Percentiles rank a stretch among this genome's conserved stretches.
Conservation (phyloP, 345 rosid species). For the Trapa incisa region DNA sequence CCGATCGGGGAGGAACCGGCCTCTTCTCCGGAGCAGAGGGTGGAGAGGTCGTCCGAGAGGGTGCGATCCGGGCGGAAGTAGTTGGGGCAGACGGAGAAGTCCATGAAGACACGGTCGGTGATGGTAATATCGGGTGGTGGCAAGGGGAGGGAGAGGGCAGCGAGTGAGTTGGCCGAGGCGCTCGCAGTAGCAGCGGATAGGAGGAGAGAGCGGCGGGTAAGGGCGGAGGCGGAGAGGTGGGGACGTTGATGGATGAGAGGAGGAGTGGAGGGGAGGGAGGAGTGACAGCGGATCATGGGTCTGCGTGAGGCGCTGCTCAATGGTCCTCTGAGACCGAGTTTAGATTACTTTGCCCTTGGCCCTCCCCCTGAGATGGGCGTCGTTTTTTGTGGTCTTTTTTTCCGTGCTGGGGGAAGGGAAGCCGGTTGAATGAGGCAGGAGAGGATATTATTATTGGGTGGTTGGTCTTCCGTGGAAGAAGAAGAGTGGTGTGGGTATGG, state of each 20-base stretch:
- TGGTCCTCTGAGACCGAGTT: not conserved
- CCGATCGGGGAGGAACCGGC: slow-evolving; percentile 48
- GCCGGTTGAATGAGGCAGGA: not conserved
- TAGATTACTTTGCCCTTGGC: too few relatives aligned
- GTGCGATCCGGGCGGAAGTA: slow-evolving; percentile 51
- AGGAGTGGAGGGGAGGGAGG: slow-evolving; percentile 13
- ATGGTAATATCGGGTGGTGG: slow-evolving; percentile 47
- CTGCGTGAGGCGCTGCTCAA: not conserved
- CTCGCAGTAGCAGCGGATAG: slow-evolving; percentile 11
- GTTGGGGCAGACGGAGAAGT: slow-evolving; percentile 72
- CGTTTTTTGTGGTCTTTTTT: not conserved
- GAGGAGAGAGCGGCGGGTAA: slow-evolving; percentile 29
- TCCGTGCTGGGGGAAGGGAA: not conserved
- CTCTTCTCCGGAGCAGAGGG: slow-evolving; percentile 27
- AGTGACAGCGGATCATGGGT: slow-evolving; percentile 5
- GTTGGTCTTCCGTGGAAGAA: not conserved
- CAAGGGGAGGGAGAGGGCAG: slow-evolving; percentile 17
- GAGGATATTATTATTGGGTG: not conserved
- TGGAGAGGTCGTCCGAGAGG: slow-evolving; percentile 25
- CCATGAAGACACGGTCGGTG: slow-evolving; percentile 81
- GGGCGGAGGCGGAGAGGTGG: slow-evolving; percentile 19
- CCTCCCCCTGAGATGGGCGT: too few relatives aligned
- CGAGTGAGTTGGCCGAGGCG: slow-evolving; percentile 13
- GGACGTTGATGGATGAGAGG: slow-evolving; percentile 1
- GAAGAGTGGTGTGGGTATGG: not conserved